phyloP scores from a whole-genome alignment of 495 filamentous ascomycete genomes.

The Elasticomyces elasticus region DNA sequence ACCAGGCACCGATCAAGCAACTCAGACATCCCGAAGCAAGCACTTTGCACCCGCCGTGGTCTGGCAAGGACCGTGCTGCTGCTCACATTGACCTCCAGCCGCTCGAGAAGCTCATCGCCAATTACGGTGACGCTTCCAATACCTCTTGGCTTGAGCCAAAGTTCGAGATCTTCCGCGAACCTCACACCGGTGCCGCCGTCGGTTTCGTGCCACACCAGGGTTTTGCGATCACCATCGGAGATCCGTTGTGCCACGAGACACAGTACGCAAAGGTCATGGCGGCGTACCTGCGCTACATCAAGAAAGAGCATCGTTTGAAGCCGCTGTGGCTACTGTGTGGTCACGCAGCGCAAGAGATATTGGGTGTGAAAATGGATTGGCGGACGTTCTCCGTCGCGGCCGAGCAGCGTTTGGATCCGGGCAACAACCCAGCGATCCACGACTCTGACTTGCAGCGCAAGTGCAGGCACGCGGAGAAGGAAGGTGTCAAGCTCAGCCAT shows the following conservation, averaged over 20 bases:
- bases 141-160: slow-evolving; percentile 79
- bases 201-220: slow-evolving; percentile 63
- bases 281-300: slow-evolving; percentile 62
- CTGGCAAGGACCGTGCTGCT: slow-evolving; percentile 35
- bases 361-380: slow-evolving; percentile 70
- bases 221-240: slow-evolving; percentile 68
- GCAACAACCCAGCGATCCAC: slow-evolving; percentile 42
- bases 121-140: slow-evolving; percentile 82
- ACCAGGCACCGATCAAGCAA: slow-evolving; percentile 41
- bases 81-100: slow-evolving; percentile 51
- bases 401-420: slow-evolving; percentile 66
- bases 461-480: slow-evolving; percentile 65
- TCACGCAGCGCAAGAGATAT: slow-evolving; percentile 56
- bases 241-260: slow-evolving; percentile 63
- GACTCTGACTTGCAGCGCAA: slow-evolving; percentile 57
- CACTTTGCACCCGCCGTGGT: slow-evolving; percentile 56
- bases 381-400: slow-evolving; percentile 73
- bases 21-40: slow-evolving; percentile 71
- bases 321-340: slow-evolving; percentile 75
- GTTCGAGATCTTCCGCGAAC: slow-evolving; percentile 72
- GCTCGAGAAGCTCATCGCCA: slow-evolving; percentile 71
- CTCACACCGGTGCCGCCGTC: slow-evolving; percentile 64
- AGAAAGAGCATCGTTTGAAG: slow-evolving; percentile 57
- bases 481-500: slow-evolving; percentile 64
- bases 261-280: slow-evolving; percentile 63